phyloP scores from a whole-genome alignment of 2,329 filamentous ascomycete genomes.

The Blumeria graminis region DNA sequence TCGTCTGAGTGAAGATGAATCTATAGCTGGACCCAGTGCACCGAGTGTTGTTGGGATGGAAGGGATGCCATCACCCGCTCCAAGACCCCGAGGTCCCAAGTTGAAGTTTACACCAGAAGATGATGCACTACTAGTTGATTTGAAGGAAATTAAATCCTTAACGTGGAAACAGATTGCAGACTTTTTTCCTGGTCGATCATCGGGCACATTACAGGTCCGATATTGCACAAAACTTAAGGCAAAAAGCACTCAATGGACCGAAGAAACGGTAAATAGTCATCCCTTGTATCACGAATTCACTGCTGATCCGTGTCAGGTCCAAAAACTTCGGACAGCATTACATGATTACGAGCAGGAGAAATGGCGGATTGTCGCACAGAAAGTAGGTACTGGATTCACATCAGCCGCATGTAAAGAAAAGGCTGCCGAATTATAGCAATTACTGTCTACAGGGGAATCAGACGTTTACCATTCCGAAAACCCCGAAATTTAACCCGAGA shows the following conservation, averaged over 20 bases:
- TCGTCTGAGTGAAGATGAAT: slow-evolving; percentile 27
- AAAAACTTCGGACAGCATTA: slow-evolving; percentile 51
- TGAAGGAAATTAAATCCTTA: slow-evolving; percentile 85
- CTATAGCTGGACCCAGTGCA: slow-evolving; percentile 24
- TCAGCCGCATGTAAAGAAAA: slow-evolving; percentile 61
- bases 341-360: slow-evolving; percentile 78
- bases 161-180: slow-evolving; percentile 97
- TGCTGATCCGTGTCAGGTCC: slow-evolving; percentile 28
- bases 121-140: slow-evolving; percentile 62
- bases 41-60: slow-evolving; percentile 70
- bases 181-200: slow-evolving; percentile 79
- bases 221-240: slow-evolving; percentile 92
- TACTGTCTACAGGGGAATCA: slow-evolving; percentile 15
- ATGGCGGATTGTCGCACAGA: slow-evolving; percentile 78
- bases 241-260: slow-evolving; percentile 81
- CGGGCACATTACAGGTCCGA: slow-evolving; percentile 73
- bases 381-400: slow-evolving; percentile 75
- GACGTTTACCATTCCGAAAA: slow-evolving; percentile 3
- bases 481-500: no score
- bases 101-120: slow-evolving; percentile 87
- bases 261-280: slow-evolving; percentile 56
- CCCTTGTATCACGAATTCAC: slow-evolving; percentile 2
- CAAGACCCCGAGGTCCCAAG: slow-evolving; percentile 64
- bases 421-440: slow-evolving; percentile 16
- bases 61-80: slow-evolving; percentile 68